These are phyloP conservation scores for Prunus davidiana DNA, from an alignment of 306 rosid species.

Conservation along the genomic window DNA sequence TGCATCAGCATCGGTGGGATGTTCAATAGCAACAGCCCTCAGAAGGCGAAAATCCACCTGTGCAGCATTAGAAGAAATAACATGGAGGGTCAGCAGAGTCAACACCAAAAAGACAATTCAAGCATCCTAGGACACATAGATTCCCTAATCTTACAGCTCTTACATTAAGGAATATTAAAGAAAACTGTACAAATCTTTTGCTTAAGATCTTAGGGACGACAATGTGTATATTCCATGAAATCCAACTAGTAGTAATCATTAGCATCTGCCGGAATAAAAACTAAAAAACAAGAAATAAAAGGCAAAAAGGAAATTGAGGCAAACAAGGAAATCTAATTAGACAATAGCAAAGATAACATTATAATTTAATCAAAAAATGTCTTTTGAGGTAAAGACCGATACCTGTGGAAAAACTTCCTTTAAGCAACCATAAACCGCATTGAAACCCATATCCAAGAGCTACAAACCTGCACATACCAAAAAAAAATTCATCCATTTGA, in stretches of 20 bases:
- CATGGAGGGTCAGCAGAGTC: neutral
- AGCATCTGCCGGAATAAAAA: neutral
- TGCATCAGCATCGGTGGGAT: constrained; percentile 60
- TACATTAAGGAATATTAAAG: neutral
- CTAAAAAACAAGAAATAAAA: neutral
- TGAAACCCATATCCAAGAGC: constrained; percentile 55
- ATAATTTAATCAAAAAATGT: neutral
- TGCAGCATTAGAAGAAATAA: neutral
- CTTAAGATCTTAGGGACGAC: neutral
- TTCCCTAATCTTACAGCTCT: neutral
- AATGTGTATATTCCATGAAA: neutral
- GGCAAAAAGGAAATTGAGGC: neutral
- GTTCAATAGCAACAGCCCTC: constrained; percentile 85
- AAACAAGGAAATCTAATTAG: neutral
- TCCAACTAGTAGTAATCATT: neutral
- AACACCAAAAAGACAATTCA: neutral
- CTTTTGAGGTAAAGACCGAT: neutral
- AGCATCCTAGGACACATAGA: neutral
- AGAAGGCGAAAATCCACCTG: constrained; percentile 74
- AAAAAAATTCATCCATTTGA: neutral
- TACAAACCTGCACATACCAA: constrained; percentile 31
- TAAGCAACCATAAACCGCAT: constrained; percentile 50
- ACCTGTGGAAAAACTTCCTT: constrained; percentile 80
- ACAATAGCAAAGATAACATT: neutral
- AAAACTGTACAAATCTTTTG: too few relatives aligned